phyloP scores from a whole-genome alignment of 192 early-diverging fungal genomes.

The Entomortierella lignicola region DNA sequence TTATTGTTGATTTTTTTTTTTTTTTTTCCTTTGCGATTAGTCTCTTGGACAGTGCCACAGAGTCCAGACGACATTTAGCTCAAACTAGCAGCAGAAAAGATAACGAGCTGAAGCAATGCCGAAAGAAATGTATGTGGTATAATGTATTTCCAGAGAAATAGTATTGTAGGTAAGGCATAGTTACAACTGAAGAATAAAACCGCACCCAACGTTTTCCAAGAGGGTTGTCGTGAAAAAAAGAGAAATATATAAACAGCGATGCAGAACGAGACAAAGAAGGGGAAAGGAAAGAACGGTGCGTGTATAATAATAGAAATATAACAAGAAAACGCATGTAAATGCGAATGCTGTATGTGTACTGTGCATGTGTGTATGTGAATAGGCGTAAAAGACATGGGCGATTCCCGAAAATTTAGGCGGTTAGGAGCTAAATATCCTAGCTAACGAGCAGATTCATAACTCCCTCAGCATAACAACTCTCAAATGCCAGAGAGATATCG shows the following conservation, averaged over 20 bases:
- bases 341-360: neutral
- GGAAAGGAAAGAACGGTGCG: neutral
- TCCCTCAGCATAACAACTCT: slow-evolving; percentile 61
- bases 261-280: neutral
- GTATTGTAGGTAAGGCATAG: no score
- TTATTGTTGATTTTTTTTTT: no score
- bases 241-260: slow-evolving; percentile 2
- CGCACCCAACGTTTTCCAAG: no score
- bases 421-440: slow-evolving; percentile 12
- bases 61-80: no score
- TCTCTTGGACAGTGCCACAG: no score
- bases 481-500: slow-evolving; percentile 94
- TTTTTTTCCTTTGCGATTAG: no score
- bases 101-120: no score
- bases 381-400: neutral
- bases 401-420: neutral
- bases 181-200: no score
- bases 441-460: slow-evolving; percentile 68
- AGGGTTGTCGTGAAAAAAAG: no score
- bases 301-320: neutral
- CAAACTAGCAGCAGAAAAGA: no score
- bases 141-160: no score
- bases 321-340: neutral
- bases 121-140: no score
- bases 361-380: neutral